Percentiles rank a stretch among this genome's conserved stretches.
These are phyloP conservation scores for Filosporella fistucella DNA, from an alignment of 495 filamentous ascomycete genomes.

Conservation along the genomic window DNA sequence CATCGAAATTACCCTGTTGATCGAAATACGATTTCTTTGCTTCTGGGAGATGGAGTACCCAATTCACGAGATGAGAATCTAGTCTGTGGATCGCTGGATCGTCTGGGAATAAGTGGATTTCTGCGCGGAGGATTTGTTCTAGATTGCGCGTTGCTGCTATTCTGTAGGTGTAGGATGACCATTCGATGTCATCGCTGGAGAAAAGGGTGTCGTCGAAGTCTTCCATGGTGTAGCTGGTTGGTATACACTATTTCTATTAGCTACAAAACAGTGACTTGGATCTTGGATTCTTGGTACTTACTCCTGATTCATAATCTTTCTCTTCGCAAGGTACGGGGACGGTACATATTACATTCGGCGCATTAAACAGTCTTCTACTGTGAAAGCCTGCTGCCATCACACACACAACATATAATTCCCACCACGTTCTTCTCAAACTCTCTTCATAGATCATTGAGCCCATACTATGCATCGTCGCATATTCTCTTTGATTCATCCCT, in stretches of 20 bases:
- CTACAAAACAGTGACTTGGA: too few species aligned
- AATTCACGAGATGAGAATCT: conserved; percentile 74
- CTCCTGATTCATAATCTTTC: conserved; percentile 57
- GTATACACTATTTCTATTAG: conserved; percentile 60
- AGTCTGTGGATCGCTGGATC: conserved; percentile 46
- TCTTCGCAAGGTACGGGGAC: conserved; percentile 73
- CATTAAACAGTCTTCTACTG: conserved; percentile 47
- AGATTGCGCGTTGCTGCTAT: conserved; percentile 70
- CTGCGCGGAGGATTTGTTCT: conserved; percentile 63
- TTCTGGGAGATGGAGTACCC: conserved; percentile 72
- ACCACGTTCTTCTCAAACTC: conserved; percentile 82
- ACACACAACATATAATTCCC: conserved; percentile 81
- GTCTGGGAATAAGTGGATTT: conserved; percentile 35
- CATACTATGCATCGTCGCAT: conserved; percentile 36
- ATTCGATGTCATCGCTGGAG: conserved; percentile 48
- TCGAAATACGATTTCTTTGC: conserved; percentile 66
- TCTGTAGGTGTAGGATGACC: conserved; percentile 74
- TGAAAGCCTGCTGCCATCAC: conserved; percentile 55
- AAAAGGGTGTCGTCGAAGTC: conserved; percentile 70
- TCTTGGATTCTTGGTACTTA: too few species aligned
- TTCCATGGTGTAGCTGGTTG: conserved; percentile 51
- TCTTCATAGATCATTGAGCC: conserved; percentile 51
- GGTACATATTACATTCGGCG: conserved; percentile 47
- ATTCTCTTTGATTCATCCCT: conserved; percentile 61
- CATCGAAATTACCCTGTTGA: conserved; percentile 65